Evolutionary conservation across 1,284 basidiomycete species (phyloP), one percentile per base, ranked within the genome.

Genomic region (Flammula alnicola): DNA sequence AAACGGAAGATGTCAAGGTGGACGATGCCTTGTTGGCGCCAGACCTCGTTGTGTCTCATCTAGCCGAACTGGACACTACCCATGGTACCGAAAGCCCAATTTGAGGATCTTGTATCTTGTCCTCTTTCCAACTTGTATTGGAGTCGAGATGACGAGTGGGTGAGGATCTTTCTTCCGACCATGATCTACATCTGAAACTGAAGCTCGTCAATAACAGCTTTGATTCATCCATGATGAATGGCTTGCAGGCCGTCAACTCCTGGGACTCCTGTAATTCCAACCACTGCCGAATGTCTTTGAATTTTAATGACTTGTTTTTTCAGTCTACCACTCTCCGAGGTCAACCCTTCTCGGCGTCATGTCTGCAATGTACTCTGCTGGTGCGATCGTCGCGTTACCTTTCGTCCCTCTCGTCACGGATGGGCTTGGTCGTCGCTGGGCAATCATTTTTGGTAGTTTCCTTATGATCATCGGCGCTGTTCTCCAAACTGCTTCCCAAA

Each of bases 121-220:
- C 44, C 70, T 83, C 61, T 68, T 81, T 55, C 80, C 80, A 23
- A 80, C 81, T 33, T 82, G 79, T 58, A 76, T 84, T 26, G 81
- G 79, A 17, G 80, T 81, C 11, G 80, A 84, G 59, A 80, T 81
- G 77, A 83, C 81, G 1, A 78, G 74, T 60, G 81, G 81, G 79
- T 76, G 51, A 54, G 76, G 65, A 25, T 16, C 14, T n/a, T 26
- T 44, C 23, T 16, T 17, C 19, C 29, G 20, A 7, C 30, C 11
- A 42, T 16, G 22, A 6, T 8, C 10, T 2, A 19, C n/a, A 7
- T 20, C 12, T n/a, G 14, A 27, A 48, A 26, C 25, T 39, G 16
- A 19, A 32, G 39, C 17, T 22, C 31, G n/a, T n/a, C 29, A n/a
- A n/a, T n/a, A 17, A 14, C 2, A 79, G 79, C 4, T 82, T 79